Conservation (phyloP, 1,284 basidiomycete species). For the Cystodermella granulosa region DNA sequence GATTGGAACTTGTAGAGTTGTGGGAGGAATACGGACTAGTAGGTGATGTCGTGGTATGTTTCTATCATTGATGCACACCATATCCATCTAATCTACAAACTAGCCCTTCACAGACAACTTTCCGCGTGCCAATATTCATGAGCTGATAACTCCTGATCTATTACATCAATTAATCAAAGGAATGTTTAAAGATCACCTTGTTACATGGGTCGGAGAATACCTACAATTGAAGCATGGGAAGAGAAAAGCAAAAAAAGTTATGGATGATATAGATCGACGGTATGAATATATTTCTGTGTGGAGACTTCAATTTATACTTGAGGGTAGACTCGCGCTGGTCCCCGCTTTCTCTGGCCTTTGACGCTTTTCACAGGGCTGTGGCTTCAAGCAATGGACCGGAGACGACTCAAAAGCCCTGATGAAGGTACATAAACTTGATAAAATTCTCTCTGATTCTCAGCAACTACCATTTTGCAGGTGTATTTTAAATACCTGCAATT, state of each 20-base stretch:
- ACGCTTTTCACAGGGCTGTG: constrained; percentile 19
- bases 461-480: constrained; percentile 13
- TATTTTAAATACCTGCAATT: constrained; percentile 27
- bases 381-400: constrained; percentile 30
- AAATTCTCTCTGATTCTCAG: not conserved
- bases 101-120: constrained; percentile 36
- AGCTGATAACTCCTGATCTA: constrained; percentile 1
- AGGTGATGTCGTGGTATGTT: constrained; percentile 6
- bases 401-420: constrained; percentile 33
- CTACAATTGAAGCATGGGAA: constrained; percentile 15
- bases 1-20: not conserved
- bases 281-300: constrained; percentile 11
- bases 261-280: constrained; percentile 34
- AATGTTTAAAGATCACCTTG: constrained; percentile 39
- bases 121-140: constrained; percentile 5
- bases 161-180: constrained; percentile 42
- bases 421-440: constrained; percentile 19
- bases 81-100: not conserved
- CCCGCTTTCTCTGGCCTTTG: constrained; percentile 19
- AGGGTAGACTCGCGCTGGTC: constrained; percentile 18
- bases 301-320: not conserved
- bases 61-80: not conserved
- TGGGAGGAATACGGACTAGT: constrained; percentile 10
- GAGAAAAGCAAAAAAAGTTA: constrained; percentile 15
- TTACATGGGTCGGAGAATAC: constrained; percentile 35